Percentiles rank a stretch among this genome's conserved stretches.
Conservation (phyloP, 2,329 filamentous ascomycete species). For the Xylaria sp. region DNA sequence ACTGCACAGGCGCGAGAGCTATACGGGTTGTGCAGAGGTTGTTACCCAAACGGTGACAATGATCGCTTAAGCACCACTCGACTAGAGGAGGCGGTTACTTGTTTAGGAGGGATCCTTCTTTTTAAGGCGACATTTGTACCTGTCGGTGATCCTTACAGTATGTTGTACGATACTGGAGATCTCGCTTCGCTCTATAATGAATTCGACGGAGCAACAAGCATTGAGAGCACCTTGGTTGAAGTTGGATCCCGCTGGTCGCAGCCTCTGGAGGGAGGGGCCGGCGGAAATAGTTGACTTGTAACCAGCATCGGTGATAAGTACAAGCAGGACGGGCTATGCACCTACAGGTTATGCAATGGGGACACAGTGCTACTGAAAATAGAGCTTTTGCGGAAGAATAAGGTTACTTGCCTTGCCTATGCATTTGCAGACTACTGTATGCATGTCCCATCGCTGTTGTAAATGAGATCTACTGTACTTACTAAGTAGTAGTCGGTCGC, state of each 20-base stretch:
- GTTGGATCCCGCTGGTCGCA: constrained; percentile 18
- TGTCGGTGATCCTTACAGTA: not conserved
- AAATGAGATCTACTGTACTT: constrained; percentile 19
- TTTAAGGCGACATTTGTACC: not conserved
- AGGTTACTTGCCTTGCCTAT: constrained; percentile 39
- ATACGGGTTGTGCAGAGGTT: constrained; percentile 29
- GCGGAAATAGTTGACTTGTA: constrained; percentile 7
- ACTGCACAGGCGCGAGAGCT: constrained; percentile 7
- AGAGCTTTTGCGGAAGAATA: constrained; percentile 31
- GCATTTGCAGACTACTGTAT: constrained; percentile 37
- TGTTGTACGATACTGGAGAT: constrained; percentile 4
- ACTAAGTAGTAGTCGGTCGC: constrained; percentile 18
- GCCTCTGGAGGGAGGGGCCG: constrained; percentile 11
- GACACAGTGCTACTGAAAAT: constrained; percentile 27
- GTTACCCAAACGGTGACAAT: constrained; percentile 23
- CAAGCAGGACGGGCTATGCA: not conserved
- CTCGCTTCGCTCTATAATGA: constrained; percentile 7
- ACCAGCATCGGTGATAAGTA: constrained; percentile 5
- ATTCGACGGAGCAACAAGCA: constrained; percentile 9
- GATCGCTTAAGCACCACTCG: constrained; percentile 33
- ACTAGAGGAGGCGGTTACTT: constrained; percentile 14
- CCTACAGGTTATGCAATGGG: constrained; percentile 10
- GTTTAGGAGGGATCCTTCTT: not conserved
- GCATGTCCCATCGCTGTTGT: constrained; percentile 27
- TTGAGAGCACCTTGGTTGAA: constrained; percentile 9